Evolutionary conservation across 805 yeast species (phyloP).

Genomic region (Wickerhamiella australiensis): DNA sequence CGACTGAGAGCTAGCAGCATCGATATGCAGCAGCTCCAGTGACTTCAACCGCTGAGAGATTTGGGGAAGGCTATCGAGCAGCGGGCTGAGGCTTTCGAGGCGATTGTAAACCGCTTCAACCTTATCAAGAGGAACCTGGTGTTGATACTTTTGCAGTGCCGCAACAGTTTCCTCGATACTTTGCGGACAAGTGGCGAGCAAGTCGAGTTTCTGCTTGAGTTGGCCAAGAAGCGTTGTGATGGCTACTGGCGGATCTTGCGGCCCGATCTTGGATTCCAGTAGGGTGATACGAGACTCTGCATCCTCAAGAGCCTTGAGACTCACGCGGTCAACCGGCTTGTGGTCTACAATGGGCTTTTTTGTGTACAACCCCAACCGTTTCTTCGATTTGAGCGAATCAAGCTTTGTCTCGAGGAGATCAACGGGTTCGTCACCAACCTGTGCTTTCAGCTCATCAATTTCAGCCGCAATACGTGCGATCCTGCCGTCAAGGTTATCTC

Average conservation of each 20-base stretch:
- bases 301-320: not conserved
- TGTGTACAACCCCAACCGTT: not conserved
- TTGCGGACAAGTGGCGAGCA: slow-evolving; percentile 3
- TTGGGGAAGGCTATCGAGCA: slow-evolving; percentile 7
- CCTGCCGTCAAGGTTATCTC: slow-evolving; percentile 11
- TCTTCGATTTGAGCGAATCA: slow-evolving; percentile 1
- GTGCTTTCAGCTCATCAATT: not conserved
- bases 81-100: slow-evolving; percentile 9
- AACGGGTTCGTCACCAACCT: slow-evolving; percentile 6
- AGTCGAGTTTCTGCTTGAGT: not conserved
- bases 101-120: slow-evolving; percentile 5
- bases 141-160: not conserved
- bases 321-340: not conserved
- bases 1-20: slow-evolving; percentile 4
- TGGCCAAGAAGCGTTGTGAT: not conserved
- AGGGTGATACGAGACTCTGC: slow-evolving; percentile 4
- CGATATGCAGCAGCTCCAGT: slow-evolving; percentile 8
- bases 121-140: slow-evolving; percentile 4
- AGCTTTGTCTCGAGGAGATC: not conserved
- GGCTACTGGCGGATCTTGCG: slow-evolving; percentile 1
- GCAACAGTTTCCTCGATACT: slow-evolving; percentile 5
- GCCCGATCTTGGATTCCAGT: slow-evolving; percentile 9
- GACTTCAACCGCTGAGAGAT: slow-evolving; percentile 1
- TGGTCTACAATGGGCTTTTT: not conserved
- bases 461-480: slow-evolving; percentile 10